phyloP scores from a whole-genome alignment of 768 basidiomycete species.

The Agaricus subrufescens region DNA sequence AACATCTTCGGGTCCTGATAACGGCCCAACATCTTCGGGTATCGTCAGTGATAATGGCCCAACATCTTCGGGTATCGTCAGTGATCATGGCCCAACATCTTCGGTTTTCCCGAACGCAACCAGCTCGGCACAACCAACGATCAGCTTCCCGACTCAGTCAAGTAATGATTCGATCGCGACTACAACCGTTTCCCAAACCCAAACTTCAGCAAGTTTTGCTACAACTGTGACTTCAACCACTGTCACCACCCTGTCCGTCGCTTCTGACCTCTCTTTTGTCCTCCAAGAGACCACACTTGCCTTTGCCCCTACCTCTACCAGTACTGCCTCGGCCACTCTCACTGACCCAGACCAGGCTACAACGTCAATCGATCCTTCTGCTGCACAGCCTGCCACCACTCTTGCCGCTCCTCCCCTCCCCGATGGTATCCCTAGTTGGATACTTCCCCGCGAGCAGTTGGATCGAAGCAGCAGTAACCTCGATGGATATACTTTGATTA shows the following conservation, averaged over 20 bases:
- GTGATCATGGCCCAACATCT: no score
- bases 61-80: background rate
- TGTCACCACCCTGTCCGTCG: slow-evolving; percentile 25
- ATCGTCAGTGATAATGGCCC: background rate
- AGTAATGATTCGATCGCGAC: background rate
- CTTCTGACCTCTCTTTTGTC: slow-evolving; percentile 39
- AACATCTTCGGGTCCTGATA: background rate
- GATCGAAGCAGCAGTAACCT: slow-evolving; percentile 22
- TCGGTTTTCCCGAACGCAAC: no score
- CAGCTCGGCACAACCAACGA: slow-evolving; percentile 7
- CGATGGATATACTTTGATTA: slow-evolving; percentile 46
- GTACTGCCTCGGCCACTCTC: slow-evolving; percentile 20
- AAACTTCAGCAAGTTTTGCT: background rate
- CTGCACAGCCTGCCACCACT: slow-evolving; percentile 18
- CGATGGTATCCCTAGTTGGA: slow-evolving; percentile 52
- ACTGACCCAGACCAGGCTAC: slow-evolving; percentile 42
- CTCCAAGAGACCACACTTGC: slow-evolving; percentile 39
- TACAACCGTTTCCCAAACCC: background rate
- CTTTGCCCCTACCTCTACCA: slow-evolving; percentile 28
- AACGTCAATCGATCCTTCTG: slow-evolving; percentile 21
- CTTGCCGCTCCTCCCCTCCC: slow-evolving; percentile 43
- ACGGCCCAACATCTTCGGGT: no score
- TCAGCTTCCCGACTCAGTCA: slow-evolving; percentile 16
- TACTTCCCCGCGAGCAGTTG: slow-evolving; percentile 40
- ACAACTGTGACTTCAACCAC: slow-evolving; percentile 12